A percentile compares a stretch with the other conserved stretches of the same genome.
phyloP scores from a whole-genome alignment of 257 asterid genomes.

The Primulina eburnea region DNA sequence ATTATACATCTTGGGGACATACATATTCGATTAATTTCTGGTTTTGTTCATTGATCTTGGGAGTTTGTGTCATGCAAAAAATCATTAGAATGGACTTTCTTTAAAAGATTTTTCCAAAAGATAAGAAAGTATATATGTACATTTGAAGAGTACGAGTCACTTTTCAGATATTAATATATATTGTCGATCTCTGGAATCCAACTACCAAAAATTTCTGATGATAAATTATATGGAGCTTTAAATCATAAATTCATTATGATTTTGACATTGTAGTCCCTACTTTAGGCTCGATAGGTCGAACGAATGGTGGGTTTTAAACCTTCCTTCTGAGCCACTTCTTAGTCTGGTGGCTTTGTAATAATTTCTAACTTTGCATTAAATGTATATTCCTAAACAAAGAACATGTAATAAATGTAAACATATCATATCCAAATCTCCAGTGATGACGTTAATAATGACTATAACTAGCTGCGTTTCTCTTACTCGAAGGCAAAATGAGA shows the following conservation, averaged over 20 bases:
- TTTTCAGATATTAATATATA: conserved; percentile 1
- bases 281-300: conserved; percentile 29
- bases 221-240: conserved; percentile 27
- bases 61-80: not conserved
- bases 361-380: conserved; percentile 29
- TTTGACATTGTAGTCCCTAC: conserved; percentile 23
- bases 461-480: conserved; percentile 6
- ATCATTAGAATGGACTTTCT: too few relatives aligned
- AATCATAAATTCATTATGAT: conserved; percentile 33
- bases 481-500: not conserved
- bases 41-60: not conserved
- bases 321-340: conserved; percentile 45
- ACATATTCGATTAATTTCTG: not conserved
- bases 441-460: conserved; percentile 7
- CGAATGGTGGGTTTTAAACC: conserved; percentile 36
- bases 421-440: conserved; percentile 26
- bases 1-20: too few relatives aligned
- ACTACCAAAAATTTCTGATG: conserved; percentile 12
- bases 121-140: not conserved
- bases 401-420: conserved; percentile 29
- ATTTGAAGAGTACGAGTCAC: conserved; percentile 4
- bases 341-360: conserved; percentile 26
- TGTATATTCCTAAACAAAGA: conserved; percentile 29
- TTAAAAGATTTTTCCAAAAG: not conserved
- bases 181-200: conserved; percentile 19